Conservation (phyloP, 1,284 basidiomycete species). For the Vanrija pseudolonga region DNA sequence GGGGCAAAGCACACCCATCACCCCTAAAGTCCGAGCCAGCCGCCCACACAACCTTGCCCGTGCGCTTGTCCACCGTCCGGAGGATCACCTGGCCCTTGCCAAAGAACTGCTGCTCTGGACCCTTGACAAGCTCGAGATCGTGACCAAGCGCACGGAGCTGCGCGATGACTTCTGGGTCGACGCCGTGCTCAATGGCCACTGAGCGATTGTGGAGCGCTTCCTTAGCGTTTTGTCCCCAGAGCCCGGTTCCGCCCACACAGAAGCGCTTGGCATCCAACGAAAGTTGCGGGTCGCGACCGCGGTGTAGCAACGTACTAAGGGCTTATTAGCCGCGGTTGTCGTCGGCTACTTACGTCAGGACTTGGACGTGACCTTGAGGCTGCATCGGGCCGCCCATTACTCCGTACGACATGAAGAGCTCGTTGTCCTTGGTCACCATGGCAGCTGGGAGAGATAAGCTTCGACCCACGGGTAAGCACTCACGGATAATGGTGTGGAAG, state of each 20-base stretch:
- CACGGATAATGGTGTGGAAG: constrained; percentile 83
- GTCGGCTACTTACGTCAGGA: constrained; percentile 52
- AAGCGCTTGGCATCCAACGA: constrained; percentile 87
- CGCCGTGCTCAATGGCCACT: constrained; percentile 81
- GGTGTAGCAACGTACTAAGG: constrained; percentile 61
- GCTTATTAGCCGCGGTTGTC: constrained; percentile 40
- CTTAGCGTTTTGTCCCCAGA: constrained; percentile 54
- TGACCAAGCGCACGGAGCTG: constrained; percentile 80
- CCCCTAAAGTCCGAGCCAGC: constrained; percentile 27
- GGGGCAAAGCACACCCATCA: constrained; percentile 26
- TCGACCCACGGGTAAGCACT: background rate
- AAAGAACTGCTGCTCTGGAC: constrained; percentile 22
- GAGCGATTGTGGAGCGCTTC: constrained; percentile 62
- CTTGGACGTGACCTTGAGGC: constrained; percentile 41
- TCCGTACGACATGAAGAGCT: constrained; percentile 80
- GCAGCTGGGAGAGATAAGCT: constrained; percentile 58
- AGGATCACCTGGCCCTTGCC: constrained; percentile 30
- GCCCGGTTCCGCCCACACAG: constrained; percentile 74
- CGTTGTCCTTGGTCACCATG: constrained; percentile 66
- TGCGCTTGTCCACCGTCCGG: constrained; percentile 15
- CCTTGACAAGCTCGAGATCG: constrained; percentile 57
- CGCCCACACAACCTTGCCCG: constrained; percentile 25
- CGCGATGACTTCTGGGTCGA: constrained; percentile 59
- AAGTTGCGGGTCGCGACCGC: constrained; percentile 77
- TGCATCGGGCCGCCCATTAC: constrained; percentile 66